Evolutionary conservation across 2,329 filamentous ascomycete species (phyloP), one percentile per base, ranked within the genome.

Genomic region (Neoscytalidium dimidiatum): DNA sequence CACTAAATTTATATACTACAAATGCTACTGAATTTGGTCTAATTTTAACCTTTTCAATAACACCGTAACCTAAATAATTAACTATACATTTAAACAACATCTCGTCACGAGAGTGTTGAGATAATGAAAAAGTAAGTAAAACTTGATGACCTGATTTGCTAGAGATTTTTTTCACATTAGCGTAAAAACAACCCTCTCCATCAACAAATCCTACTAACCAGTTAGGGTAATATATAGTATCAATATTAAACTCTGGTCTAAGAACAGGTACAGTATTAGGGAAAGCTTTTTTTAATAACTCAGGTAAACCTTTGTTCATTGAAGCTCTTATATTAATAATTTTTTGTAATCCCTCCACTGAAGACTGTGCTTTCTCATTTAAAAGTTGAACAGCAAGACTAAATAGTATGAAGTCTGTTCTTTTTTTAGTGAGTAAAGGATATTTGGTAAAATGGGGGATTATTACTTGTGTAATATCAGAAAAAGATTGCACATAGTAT

Each of bases 201-300:
- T 62, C 53, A 66, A 62, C 64, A 62, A 67, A 66, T 51, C 61
- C 61, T 49, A 60, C 62, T 62, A 67, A 44, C 65, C 65, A 67
- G 66, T 51, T 51, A 66, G 58, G 57, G 48, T 61, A 17, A 41
- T n/a, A 29, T 19, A 31, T 23, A n/a, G 26, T n/a, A n/a, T 35
- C 31, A n/a, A 21, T 35, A 56, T 35, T 41, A 56, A 35, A 13
- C n/a, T 17, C 11, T 14, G 51, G 51, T 35, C 35, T 56, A 46
- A 29, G 17, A 9, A 62, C 41, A 28, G 58, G 58, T 14, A 46
- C 31, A 35, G 31, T 62, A 62, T 48, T 62, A 49, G 33, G 58
- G n/a, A 48, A 48, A 62, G 31, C 14, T 49, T 62, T 29, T 44
- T 41, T 35, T 48, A 48, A 49, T 48, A 44, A 23, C 44, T 48